These are phyloP conservation scores for Acer negundo DNA, from an alignment of 345 rosid species.

Conservation along the genomic window DNA sequence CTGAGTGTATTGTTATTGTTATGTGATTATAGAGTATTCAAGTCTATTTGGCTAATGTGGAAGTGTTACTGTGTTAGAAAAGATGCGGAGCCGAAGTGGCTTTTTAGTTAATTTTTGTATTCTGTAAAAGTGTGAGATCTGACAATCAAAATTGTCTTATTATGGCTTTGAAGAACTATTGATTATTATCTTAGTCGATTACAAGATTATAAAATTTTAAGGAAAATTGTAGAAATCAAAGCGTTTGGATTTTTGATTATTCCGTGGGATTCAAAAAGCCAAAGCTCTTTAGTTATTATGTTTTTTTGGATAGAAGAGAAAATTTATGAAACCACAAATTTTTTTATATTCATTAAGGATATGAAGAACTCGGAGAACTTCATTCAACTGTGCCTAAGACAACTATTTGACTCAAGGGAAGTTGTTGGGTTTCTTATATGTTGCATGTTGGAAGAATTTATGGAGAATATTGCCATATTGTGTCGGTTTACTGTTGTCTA, in stretches of 20 bases:
- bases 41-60: neutral
- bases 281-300: neutral
- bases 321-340: neutral
- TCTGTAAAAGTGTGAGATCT: neutral
- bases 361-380: neutral
- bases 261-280: neutral
- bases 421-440: neutral
- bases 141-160: neutral
- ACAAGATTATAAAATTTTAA: neutral
- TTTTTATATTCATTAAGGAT: neutral
- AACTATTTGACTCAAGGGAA: neutral
- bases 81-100: neutral
- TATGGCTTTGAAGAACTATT: neutral
- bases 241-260: neutral
- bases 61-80: neutral
- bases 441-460: neutral
- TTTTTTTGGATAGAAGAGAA: constrained; percentile 11
- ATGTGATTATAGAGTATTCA: neutral
- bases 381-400: neutral
- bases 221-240: neutral
- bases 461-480: neutral
- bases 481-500: neutral
- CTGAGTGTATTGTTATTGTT: neutral
- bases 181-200: neutral
- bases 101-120: neutral